Evolutionary conservation across 2,329 filamentous ascomycete species (phyloP), one percentile per base, ranked within the genome.

Genomic region (Bisporella sp.): DNA sequence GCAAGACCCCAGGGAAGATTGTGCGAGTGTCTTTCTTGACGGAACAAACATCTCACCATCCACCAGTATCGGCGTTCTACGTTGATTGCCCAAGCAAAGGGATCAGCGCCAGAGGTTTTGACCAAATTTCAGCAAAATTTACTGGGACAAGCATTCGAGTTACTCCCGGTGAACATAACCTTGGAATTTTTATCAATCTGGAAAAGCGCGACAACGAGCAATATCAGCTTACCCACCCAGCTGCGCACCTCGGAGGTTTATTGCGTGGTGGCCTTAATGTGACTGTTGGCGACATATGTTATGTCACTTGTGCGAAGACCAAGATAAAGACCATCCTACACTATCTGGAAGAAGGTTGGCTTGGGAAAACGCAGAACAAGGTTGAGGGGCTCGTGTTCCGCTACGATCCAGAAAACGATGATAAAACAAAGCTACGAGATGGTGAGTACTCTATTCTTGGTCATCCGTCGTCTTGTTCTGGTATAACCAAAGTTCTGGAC

Each of bases 21-120:
- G 78, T 96, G 59, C 87, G 85, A 59, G 81, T 99, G 60, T 96
- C 90, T 7, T 99, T 95, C 67, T 77, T 99, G 54, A 97, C 93
- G 30, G 93, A 99, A 71, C 93, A 99, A 71, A 99, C 93, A 6
- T 96, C 90, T 6, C 93, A 99, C 64, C 93, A 99, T 69, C 93
- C 93, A 33, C 93, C 93, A 7, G 92, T 99, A 58, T 97, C 92
- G 59, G 93, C 93, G 11, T 99, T 95, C 69, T 92, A 88, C 68
- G 84, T 96, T 57, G 85, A 90, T 64, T 99, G 93, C 65, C 90
- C 91, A 1, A 87, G 95, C 59, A 91, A 89, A 65, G 93, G 92
- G 31, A 79, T 99, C 57, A 82, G 82, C 37, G 93, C 93, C 12
- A 80, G 86, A 52, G 93, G 93, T 1, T 99, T 92, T 65, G 93